Conservation (phyloP, 257 asterid genomes). For the Primulina tabacum region DNA sequence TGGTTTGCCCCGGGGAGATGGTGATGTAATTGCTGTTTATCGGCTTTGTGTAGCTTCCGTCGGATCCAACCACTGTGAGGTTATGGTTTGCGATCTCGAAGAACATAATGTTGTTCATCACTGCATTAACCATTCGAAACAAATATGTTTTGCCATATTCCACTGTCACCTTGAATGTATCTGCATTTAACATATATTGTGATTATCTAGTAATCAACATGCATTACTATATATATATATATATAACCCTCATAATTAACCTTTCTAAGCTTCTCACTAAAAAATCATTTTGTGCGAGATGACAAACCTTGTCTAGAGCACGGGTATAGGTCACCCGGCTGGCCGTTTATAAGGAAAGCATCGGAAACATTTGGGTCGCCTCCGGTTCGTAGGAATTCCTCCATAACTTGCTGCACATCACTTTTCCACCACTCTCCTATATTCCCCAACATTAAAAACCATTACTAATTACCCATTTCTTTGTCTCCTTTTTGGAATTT, state of each 20-base stretch:
- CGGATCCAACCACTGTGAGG: conserved; percentile 52
- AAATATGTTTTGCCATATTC: conserved; percentile 16
- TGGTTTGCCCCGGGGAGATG: conserved; percentile 62
- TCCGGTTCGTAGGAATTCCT: conserved; percentile 36
- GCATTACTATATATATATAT: no score
- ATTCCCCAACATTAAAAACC: neutral
- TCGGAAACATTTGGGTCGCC: conserved; percentile 51
- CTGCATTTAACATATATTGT: neutral
- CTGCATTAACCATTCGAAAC: neutral
- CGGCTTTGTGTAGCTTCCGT: conserved; percentile 52
- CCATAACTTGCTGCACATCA: conserved; percentile 33
- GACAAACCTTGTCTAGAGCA: conserved; percentile 48
- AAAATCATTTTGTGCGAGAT: no score
- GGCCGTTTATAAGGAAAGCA: conserved; percentile 59
- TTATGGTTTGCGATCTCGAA: conserved; percentile 24
- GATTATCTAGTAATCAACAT: no score
- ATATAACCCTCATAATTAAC: no score
- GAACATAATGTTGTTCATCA: conserved; percentile 15
- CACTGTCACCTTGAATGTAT: conserved; percentile 15
- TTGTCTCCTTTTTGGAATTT: neutral
- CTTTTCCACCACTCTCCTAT: conserved; percentile 67
- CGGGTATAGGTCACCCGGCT: conserved; percentile 53
- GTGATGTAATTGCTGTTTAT: conserved; percentile 36
- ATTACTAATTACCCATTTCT: neutral
- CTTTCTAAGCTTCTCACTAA: no score